Conservation (phyloP, 2,329 filamentous ascomycete species). For the Verticillium longisporum region DNA sequence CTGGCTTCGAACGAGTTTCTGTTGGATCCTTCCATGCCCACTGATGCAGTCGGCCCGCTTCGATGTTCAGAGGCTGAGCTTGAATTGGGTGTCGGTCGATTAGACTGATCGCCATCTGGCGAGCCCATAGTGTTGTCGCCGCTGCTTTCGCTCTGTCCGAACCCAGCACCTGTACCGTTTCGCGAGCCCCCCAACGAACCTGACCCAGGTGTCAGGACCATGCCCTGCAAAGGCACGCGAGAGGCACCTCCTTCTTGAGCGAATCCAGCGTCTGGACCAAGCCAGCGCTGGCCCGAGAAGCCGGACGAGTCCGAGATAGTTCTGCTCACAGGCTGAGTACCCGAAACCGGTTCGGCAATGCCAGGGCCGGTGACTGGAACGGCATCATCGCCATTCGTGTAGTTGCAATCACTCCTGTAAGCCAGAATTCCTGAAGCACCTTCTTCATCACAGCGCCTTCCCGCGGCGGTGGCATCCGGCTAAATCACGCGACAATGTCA, state of each 20-base stretch:
- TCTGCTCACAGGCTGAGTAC: conserved; percentile 17
- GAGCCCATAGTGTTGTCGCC: conserved; percentile 41
- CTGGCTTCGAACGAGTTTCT: conserved; percentile 45
- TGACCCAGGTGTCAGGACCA: conserved; percentile 8
- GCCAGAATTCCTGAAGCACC: conserved; percentile 30
- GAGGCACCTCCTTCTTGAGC: background rate
- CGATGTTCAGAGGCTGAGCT: conserved; percentile 40
- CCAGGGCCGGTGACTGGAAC: conserved; percentile 31
- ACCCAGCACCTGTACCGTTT: conserved; percentile 24
- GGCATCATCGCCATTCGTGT: conserved; percentile 28
- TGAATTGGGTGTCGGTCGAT: conserved; percentile 54
- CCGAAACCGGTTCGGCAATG: conserved; percentile 28
- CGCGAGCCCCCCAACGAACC: conserved; percentile 8
- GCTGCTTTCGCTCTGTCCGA: conserved; percentile 32
- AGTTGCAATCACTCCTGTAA: conserved; percentile 37
- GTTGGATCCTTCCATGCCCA: conserved; percentile 26
- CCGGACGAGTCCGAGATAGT: conserved; percentile 14
- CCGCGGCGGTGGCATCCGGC: background rate
- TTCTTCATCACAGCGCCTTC: background rate
- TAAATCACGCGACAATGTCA: background rate
- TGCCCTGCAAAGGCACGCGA: conserved; percentile 11
- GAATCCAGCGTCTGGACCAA: conserved; percentile 29
- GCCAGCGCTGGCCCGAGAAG: conserved; percentile 27
- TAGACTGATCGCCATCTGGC: conserved; percentile 42
- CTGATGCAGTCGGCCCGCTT: conserved; percentile 12